A percentile compares a stretch with the other conserved stretches of the same genome.
These are phyloP conservation scores for Iodosphaeria phyllophila DNA, from an alignment of 2,329 filamentous ascomycete genomes.

Conservation along the genomic window DNA sequence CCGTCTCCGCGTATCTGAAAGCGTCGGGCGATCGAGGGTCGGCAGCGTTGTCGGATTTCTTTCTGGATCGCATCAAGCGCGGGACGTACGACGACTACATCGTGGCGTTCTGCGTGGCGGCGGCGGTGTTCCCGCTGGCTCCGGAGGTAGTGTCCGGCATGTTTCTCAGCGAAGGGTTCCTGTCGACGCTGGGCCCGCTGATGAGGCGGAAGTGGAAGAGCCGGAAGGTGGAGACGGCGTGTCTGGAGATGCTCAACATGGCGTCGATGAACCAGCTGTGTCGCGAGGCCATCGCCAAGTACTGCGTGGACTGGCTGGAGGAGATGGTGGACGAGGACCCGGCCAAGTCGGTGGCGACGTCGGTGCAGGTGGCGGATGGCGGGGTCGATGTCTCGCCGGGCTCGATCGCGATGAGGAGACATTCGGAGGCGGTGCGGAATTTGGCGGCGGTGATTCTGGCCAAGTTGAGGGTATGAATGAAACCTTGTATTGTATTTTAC, in stretches of 20 bases:
- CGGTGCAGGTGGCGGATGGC: constrained; percentile 29
- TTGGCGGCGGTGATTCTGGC: constrained; percentile 59
- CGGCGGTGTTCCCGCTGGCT: constrained; percentile 71
- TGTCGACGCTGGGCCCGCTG: constrained; percentile 55
- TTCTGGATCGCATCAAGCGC: constrained; percentile 50
- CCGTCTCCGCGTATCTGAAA: constrained; percentile 69
- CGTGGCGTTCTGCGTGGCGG: constrained; percentile 81
- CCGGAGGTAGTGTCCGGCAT: constrained; percentile 56
- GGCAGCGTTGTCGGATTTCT: constrained; percentile 52
- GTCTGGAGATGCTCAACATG: constrained; percentile 76
- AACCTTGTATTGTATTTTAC: too few relatives aligned
- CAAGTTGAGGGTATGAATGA: constrained; percentile 45
- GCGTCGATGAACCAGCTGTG: constrained; percentile 75
- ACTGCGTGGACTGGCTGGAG: constrained; percentile 75
- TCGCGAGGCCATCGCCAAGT: constrained; percentile 65
- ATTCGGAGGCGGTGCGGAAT: constrained; percentile 42
- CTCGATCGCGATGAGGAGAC: constrained; percentile 39
- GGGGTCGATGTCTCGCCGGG: constrained; percentile 39
- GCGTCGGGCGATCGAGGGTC: constrained; percentile 53
- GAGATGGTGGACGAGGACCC: constrained; percentile 60
- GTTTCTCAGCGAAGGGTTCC: constrained; percentile 78
- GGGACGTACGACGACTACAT: constrained; percentile 78
- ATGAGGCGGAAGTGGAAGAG: constrained; percentile 71
- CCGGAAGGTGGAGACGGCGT: constrained; percentile 67
- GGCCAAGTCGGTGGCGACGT: constrained; percentile 29